Evolutionary conservation across 164 flowering plant genomes (phyloP), one percentile per base, ranked within the genome.

Genomic region (Vitis rupestris): DNA sequence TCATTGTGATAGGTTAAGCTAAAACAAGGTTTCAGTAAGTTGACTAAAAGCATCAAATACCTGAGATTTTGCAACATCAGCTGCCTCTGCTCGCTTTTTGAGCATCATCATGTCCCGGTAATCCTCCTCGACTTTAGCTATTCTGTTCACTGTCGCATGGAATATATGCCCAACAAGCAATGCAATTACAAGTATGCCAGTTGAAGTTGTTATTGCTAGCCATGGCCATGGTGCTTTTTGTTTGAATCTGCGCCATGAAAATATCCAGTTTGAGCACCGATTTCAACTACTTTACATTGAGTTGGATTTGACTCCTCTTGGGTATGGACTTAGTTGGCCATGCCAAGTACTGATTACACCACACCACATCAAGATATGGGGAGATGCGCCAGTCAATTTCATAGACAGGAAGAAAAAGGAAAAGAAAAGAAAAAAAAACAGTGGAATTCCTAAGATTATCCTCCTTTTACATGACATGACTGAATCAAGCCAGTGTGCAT

Each of bases 121-220:
- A 77, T 93, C 97, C 69, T 91, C 94, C 76, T 89, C 98, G 44
- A 91, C 97, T 79, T 82, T 89, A 49, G 87, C 87, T 14, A 93
- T 88, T 70, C 97, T 78, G 75, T 85, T 89, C 17, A 89, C 70
- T 8, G 98, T 88, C 19, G 90, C 98, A 76, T 89, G 79, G 68
- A 90, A 80, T 76, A 95, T 93, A 61, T 91, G 76, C 50, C 90
- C 97, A 52, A 88, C 50, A 50, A 95, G 93, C 71, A 87, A 69
- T 50, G 89, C 84, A 69, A 93, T 93, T 70, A 95, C 82, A 63
- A 90, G 85, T 49, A 88, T 70, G 17, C 90, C 98, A 65, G 78
- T 23, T 13, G 94, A 82, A 1, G 90, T 82, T 30, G 78, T 71
- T 59, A 90, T 84, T 15, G 92, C 93, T 56, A 81, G 50, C 89